Base-by-base conservation (phyloP, 768 basidiomycete genomes). In the Saitozyma sp. region DNA sequence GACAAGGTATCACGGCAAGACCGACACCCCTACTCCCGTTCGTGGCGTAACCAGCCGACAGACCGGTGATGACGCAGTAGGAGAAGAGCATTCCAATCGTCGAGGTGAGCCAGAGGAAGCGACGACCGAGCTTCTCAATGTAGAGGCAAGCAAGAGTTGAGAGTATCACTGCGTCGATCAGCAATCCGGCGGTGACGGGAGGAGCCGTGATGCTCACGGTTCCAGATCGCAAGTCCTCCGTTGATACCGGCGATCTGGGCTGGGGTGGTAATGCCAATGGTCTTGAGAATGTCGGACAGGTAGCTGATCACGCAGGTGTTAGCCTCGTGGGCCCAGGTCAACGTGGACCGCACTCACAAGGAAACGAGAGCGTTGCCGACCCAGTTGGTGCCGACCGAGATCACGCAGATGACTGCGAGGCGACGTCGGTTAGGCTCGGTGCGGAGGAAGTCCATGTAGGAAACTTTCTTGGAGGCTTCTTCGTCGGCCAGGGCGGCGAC, bases 171-270 rank as follows among this genome's bases (percentile, higher is more conserved):
- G 29, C 29, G 29, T 29, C 29, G 29, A 29, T 29, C 29, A 29
- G 29, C 29, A 2, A 2, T 29, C 29, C 29, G 29, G 29, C 29
- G 29, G 29, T 29, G 29, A 5, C 29, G 29, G 29, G 29, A 29
- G 29, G 29, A 29, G 5, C 29, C 29, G 2, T 29, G 5, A 29
- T 29, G 29, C 29, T 29, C 29, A 29, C 56, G 63, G 48, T 61
- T 62, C 64, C 61, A 56, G 61, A 73, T 66, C 52, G 73, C 63
- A 50, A 71, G 63, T 59, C 70, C 70, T 40, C 71, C 75, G 66
- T 76, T 74, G 61, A 76, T 70, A 48, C 71, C 73, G 37, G 70
- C 66, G 3, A 65, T 66, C 49, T 74, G 70, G 56, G 70, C 54
- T 1, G 73, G 58, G 48, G 69, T 67, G 51, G 67, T 68, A 58